Evolutionary conservation across 2,329 filamentous ascomycete genomes (phyloP).

Genomic region (Camptophora hylomeconis): DNA sequence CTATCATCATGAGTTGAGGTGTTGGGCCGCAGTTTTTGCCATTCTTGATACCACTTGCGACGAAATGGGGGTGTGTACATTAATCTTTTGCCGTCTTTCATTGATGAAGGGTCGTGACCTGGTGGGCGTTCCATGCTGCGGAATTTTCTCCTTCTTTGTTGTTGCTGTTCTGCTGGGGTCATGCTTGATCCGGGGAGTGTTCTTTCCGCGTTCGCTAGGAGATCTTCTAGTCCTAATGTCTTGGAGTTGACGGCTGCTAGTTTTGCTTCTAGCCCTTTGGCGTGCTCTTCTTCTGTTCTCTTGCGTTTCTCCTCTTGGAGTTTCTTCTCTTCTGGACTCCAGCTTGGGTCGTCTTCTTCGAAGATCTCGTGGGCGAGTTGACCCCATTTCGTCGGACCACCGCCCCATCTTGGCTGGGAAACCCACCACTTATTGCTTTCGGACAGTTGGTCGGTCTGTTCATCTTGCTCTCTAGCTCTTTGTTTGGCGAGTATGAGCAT

Average conservation of each 20-base stretch:
- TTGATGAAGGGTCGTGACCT: conserved; percentile 3
- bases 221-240: conserved; percentile 11
- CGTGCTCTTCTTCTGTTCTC: conserved; percentile 10
- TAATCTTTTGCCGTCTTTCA: conserved; percentile 12
- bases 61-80: conserved; percentile 14
- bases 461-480: conserved; percentile 41
- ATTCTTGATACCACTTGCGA: conserved; percentile 17
- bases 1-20: conserved; percentile 14
- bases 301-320: conserved; percentile 13
- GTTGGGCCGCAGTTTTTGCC: conserved; percentile 14
- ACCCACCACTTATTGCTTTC: conserved; percentile 43
- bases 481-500: conserved; percentile 48
- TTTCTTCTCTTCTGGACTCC: conserved; percentile 22
- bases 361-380: conserved; percentile 14
- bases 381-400: conserved; percentile 27
- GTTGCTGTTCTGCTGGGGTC: conserved; percentile 10
- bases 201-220: conserved; percentile 8
- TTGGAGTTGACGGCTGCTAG: conserved; percentile 8
- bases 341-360: conserved; percentile 18
- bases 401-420: conserved; percentile 42
- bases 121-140: conserved; percentile 4
- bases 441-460: conserved; percentile 22
- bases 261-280: conserved; percentile 6
- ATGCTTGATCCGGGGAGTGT: conserved; percentile 1
- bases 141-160: conserved; percentile 20